Evolutionary conservation across 208 protist genomes (phyloP).

Genomic region (Wallacemonas sp.): DNA sequence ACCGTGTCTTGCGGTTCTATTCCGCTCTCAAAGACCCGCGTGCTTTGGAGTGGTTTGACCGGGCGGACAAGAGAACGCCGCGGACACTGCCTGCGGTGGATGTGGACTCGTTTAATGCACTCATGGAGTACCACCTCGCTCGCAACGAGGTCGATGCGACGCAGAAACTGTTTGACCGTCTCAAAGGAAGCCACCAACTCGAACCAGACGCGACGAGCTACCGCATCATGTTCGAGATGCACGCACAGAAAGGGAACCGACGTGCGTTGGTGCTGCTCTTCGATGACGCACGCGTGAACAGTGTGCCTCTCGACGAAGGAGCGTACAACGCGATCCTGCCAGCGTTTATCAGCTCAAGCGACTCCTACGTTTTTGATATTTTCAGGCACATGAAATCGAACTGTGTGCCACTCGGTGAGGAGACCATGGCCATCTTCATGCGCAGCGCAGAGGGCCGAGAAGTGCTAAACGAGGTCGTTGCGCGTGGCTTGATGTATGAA

Average conservation of each 20-base stretch:
- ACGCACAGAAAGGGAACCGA: conserved; percentile 26
- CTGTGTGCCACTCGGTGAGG: conserved; percentile 45
- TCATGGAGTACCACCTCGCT: conserved; percentile 66
- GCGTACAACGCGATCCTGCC: conserved; percentile 87
- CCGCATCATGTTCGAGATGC: conserved; percentile 65
- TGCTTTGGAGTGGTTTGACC: conserved; percentile 57
- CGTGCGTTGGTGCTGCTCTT: conserved; percentile 52
- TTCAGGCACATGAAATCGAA: conserved; percentile 81
- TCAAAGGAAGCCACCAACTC: conserved; percentile 54
- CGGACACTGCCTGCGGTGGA: conserved; percentile 24
- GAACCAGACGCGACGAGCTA: conserved; percentile 65
- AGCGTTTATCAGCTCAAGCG: conserved; percentile 43
- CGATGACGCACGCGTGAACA: conserved; percentile 75
- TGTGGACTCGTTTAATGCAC: conserved; percentile 52
- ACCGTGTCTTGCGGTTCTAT: conserved; percentile 57
- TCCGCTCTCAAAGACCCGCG: conserved; percentile 37
- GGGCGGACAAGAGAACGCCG: conserved; percentile 13
- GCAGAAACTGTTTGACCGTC: conserved; percentile 48
- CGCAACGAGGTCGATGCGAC: conserved; percentile 42
- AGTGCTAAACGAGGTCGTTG: conserved; percentile 37
- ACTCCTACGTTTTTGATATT: conserved; percentile 70
- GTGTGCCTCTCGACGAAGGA: conserved; percentile 41
- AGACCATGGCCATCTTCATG: conserved; percentile 78
- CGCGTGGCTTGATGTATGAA: conserved; percentile 46
- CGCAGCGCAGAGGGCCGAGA: conserved; percentile 46